A percentile compares a stretch with the other conserved stretches of the same genome.
Conservation (phyloP, 305 asterid genomes). For the Vinca major region DNA sequence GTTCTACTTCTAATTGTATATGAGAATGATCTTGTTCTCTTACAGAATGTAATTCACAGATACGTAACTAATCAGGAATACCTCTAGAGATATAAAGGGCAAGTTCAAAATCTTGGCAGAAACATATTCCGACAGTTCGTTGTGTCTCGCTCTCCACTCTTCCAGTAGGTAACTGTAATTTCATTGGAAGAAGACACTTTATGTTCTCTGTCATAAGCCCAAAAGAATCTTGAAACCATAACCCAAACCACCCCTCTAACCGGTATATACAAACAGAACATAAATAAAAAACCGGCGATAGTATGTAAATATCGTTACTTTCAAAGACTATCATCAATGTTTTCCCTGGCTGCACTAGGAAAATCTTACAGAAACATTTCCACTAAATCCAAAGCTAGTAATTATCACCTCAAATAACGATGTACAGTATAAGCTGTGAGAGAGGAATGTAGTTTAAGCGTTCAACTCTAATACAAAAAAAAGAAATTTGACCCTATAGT, state of each 20-base stretch:
- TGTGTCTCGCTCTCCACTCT: conserved; percentile 68
- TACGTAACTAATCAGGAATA: conserved; percentile 11
- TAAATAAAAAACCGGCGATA: not conserved
- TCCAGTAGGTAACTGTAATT: conserved; percentile 62
- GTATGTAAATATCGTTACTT: not conserved
- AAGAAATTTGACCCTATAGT: not conserved
- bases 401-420: not conserved
- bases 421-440: not conserved
- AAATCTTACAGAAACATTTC: not conserved
- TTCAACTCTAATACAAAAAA: not conserved
- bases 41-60: not conserved
- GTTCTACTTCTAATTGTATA: not conserved
- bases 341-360: not conserved
- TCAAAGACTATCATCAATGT: not conserved
- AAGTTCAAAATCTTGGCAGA: conserved; percentile 38
- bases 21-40: not conserved
- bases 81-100: conserved; percentile 51
- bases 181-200: conserved; percentile 8
- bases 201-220: not conserved
- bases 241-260: not conserved
- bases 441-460: not conserved
- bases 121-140: conserved; percentile 29
- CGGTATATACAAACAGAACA: not conserved
- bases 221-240: not conserved
- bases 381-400: not conserved